Evolutionary conservation across 768 basidiomycete genomes (phyloP).

Genomic region (Macrolepiota fuliginosa): DNA sequence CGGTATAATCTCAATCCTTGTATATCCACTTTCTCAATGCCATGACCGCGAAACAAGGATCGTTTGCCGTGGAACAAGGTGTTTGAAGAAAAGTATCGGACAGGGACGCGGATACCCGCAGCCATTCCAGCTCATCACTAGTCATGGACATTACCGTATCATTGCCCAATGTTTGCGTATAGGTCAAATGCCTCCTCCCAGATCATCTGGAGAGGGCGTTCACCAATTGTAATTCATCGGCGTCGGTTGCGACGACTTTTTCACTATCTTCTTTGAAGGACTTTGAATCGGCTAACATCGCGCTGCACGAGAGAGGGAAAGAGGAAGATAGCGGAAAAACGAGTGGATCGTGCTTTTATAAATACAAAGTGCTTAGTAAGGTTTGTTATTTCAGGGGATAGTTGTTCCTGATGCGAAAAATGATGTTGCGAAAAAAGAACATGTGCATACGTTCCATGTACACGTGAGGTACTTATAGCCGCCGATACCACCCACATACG

Average conservation of each 20-base stretch:
- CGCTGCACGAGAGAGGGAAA: background rate
- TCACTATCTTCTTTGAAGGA: slow-evolving; percentile 22
- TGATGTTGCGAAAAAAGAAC: too few species aligned
- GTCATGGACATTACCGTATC: slow-evolving; percentile 72
- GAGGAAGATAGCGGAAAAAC: slow-evolving; percentile 7
- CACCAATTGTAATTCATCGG: slow-evolving; percentile 47
- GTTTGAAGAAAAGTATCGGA: slow-evolving; percentile 27
- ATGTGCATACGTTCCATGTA: background rate
- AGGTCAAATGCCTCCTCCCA: slow-evolving; percentile 21
- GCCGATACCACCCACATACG: too few species aligned
- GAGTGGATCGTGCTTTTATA: background rate
- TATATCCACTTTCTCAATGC: slow-evolving; percentile 29
- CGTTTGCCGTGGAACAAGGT: slow-evolving; percentile 18
- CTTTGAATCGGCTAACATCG: slow-evolving; percentile 24
- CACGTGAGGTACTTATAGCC: background rate
- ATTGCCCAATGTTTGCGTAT: slow-evolving; percentile 30
- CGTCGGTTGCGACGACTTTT: slow-evolving; percentile 27
- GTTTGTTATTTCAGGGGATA: background rate
- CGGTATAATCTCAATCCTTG: slow-evolving; percentile 95
- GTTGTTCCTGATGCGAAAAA: background rate
- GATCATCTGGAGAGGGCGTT: slow-evolving; percentile 28
- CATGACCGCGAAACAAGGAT: slow-evolving; percentile 19
- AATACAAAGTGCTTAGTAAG: slow-evolving; percentile 15
- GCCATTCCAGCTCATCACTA: slow-evolving; percentile 75
- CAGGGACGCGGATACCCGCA: slow-evolving; percentile 76